phyloP scores from a whole-genome alignment of 2,329 filamentous ascomycete genomes.

The Hymenoscyphus linearis region DNA sequence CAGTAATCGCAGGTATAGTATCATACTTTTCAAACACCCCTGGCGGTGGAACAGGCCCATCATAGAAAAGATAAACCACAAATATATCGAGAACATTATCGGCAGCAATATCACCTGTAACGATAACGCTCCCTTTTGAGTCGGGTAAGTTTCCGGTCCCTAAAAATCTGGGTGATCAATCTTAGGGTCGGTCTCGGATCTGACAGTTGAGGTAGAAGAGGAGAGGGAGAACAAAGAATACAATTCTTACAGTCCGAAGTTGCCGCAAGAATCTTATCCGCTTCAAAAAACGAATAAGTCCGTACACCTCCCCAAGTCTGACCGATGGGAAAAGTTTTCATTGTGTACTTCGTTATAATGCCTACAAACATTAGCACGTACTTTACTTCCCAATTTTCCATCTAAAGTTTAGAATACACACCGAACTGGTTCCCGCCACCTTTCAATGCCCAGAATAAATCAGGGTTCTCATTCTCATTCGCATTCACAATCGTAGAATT shows the following conservation, averaged over 20 bases:
- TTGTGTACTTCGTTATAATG: constrained; percentile 33
- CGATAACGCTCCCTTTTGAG: constrained; percentile 32
- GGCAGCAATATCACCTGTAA: constrained; percentile 21
- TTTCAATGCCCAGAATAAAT: constrained; percentile 25
- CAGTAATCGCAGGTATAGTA: constrained; percentile 7
- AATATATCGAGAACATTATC: constrained; percentile 20
- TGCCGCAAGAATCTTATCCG: constrained; percentile 38
- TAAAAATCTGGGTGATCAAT: no score
- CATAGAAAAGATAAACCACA: constrained; percentile 34
- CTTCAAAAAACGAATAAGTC: constrained; percentile 29
- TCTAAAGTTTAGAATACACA: constrained; percentile 16
- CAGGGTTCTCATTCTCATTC: constrained; percentile 17
- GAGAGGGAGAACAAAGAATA: no score
- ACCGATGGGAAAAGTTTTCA: constrained; percentile 26
- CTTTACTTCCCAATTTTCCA: background rate
- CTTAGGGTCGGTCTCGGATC: no score
- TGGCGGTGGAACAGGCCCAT: constrained; percentile 31
- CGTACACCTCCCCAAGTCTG: constrained; percentile 36
- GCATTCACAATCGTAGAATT: constrained; percentile 21
- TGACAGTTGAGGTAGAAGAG: no score
- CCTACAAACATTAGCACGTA: constrained; percentile 18
- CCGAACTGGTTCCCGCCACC: constrained; percentile 27
- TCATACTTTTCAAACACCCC: constrained; percentile 23
- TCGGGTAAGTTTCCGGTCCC: constrained; percentile 48
- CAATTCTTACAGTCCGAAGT: constrained; percentile 39